Conservation (phyloP, 768 basidiomycete genomes). For the Pseudohyphozyma bogoriensis region DNA sequence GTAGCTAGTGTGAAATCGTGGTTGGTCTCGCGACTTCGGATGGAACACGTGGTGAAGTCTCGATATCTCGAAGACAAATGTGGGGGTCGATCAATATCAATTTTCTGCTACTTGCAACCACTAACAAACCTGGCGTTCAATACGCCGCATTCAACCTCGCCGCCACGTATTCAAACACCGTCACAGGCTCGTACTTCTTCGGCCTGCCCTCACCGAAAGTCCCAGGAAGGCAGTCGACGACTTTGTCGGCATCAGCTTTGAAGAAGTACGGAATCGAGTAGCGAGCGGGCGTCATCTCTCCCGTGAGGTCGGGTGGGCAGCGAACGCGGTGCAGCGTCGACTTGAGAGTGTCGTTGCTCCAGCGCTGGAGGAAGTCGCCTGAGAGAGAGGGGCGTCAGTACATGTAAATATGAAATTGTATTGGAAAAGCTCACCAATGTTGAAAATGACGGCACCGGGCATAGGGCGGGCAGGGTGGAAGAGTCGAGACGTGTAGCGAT, state of each 20-base stretch:
- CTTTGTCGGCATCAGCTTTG: constrained; percentile 38
- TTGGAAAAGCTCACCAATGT: constrained; percentile 49
- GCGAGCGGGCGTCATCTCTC: constrained; percentile 44
- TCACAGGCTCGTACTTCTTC: constrained; percentile 44
- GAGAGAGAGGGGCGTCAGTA: constrained; percentile 9
- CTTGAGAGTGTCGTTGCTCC: constrained; percentile 36
- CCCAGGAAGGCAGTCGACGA: constrained; percentile 49
- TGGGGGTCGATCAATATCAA: too few relatives aligned
- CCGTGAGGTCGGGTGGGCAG: constrained; percentile 25
- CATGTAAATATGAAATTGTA: constrained; percentile 46
- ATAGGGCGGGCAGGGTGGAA: constrained; percentile 40
- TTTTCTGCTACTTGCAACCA: too few relatives aligned
- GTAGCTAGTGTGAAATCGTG: too few relatives aligned
- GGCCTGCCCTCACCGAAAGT: constrained; percentile 44
- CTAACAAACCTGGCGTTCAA: too few relatives aligned
- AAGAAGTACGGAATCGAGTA: constrained; percentile 53
- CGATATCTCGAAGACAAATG: too few relatives aligned
- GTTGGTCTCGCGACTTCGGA: too few relatives aligned
- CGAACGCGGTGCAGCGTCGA: constrained; percentile 35
- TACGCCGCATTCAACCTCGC: not conserved
- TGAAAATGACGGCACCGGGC: constrained; percentile 46
- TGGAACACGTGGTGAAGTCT: too few relatives aligned
- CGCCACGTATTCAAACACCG: not conserved
- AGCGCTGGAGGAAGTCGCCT: constrained; percentile 32
- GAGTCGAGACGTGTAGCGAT: constrained; percentile 38